Conservation (phyloP, 2,329 filamentous ascomycete genomes). For the Ophiostoma quercus region DNA sequence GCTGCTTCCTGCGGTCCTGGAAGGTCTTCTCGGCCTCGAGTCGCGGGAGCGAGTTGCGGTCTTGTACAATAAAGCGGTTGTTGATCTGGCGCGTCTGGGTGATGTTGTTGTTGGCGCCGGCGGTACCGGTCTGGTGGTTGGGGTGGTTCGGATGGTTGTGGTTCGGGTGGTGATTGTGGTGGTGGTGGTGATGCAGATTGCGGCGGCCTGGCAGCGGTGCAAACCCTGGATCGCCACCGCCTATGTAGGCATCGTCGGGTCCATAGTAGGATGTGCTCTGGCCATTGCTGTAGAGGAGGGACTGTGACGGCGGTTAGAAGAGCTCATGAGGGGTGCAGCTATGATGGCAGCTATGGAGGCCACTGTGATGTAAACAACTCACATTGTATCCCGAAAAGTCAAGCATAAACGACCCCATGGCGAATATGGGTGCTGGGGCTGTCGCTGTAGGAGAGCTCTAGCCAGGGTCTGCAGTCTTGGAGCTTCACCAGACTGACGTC, state of each 20-base stretch:
- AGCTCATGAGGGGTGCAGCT: neutral
- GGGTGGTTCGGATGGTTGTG: slow-evolving; percentile 27
- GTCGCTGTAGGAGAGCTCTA: neutral
- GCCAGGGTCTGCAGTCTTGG: neutral
- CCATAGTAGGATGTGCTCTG: slow-evolving; percentile 25
- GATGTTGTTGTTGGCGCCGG: slow-evolving; percentile 32
- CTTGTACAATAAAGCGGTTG: slow-evolving; percentile 35
- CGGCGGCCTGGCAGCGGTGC: slow-evolving; percentile 22
- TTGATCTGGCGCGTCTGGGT: slow-evolving; percentile 30
- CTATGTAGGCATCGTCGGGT: slow-evolving; percentile 29
- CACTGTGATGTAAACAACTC: neutral
- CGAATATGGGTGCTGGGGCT: neutral
- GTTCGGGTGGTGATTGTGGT: slow-evolving; percentile 22
- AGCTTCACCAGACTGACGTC: slow-evolving; percentile 4
- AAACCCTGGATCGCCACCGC: slow-evolving; percentile 33
- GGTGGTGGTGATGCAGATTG: slow-evolving; percentile 18
- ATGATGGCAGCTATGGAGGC: neutral
- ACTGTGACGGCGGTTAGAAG: slow-evolving; percentile 9
- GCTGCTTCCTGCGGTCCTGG: slow-evolving; percentile 68
- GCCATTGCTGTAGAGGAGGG: slow-evolving; percentile 24
- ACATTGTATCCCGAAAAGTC: slow-evolving; percentile 28
- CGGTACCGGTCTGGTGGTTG: slow-evolving; percentile 29
- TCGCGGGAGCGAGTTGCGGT: slow-evolving; percentile 60
- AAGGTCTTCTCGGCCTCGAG: slow-evolving; percentile 72
- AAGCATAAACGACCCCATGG: slow-evolving; percentile 26